These are phyloP conservation scores for sunflower (Helianthus annuus) DNA, from an alignment of 129 eudicot genomes.

Conservation along the genomic window DNA sequence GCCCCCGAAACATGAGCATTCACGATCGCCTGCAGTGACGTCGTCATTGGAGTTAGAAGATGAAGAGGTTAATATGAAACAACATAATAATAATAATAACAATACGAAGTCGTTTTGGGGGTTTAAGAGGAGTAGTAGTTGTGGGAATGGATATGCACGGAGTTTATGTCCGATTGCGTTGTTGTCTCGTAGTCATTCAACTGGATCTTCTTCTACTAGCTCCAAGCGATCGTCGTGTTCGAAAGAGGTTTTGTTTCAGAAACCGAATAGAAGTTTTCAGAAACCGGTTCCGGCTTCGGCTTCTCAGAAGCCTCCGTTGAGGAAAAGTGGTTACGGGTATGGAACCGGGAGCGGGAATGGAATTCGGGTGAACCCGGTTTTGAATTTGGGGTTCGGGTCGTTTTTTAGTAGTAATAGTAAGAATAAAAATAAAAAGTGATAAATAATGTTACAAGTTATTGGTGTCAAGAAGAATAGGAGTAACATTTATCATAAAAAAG, in stretches of 20 bases:
- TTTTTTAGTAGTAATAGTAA: constrained; percentile 56
- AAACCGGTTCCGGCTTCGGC: not conserved
- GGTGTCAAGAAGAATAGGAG: constrained; percentile 34
- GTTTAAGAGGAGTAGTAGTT: constrained; percentile 78
- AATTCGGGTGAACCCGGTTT: constrained; percentile 59
- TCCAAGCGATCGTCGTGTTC: constrained; percentile 48
- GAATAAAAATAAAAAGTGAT: constrained; percentile 53
- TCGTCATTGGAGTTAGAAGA: constrained; percentile 19
- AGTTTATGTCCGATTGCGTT: constrained; percentile 73
- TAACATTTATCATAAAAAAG: constrained; percentile 14
- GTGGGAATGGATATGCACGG: constrained; percentile 67
- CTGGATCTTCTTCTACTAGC: constrained; percentile 69
- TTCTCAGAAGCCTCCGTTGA: constrained; percentile 83
- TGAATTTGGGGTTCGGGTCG: constrained; percentile 78
- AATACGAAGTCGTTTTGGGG: constrained; percentile 66
- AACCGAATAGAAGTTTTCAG: constrained; percentile 27
- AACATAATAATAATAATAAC: not conserved
- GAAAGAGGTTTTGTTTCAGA: constrained; percentile 38
- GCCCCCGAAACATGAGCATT: not conserved
- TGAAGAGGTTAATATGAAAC: constrained; percentile 18
- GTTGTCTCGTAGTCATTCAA: constrained; percentile 79
- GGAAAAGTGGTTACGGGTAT: constrained; percentile 36
- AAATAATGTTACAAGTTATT: not conserved
- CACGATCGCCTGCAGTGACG: not conserved
- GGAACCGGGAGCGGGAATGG: constrained; percentile 22